These are phyloP conservation scores for Penicillium hesseltinei DNA, from an alignment of 2,329 filamentous ascomycete genomes.

Conservation along the genomic window DNA sequence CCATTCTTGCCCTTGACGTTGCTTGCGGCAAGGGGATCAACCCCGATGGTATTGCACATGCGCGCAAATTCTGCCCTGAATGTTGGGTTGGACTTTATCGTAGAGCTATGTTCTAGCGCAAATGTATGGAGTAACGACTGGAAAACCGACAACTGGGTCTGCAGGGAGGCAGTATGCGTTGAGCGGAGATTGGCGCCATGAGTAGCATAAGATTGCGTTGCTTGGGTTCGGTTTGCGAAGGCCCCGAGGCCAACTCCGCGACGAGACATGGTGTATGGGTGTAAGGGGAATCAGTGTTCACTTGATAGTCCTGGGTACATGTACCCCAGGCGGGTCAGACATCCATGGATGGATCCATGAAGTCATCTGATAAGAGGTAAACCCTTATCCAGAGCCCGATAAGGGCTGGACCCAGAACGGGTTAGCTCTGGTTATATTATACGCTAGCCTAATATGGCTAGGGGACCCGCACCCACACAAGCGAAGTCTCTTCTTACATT, in stretches of 20 bases:
- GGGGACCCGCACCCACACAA: slow-evolving; percentile 35
- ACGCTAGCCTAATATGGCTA: slow-evolving; percentile 19
- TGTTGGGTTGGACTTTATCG: slow-evolving; percentile 90
- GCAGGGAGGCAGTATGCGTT: slow-evolving; percentile 78
- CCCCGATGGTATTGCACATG: slow-evolving; percentile 96
- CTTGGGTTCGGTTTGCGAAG: slow-evolving; percentile 80
- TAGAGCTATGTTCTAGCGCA: slow-evolving; percentile 87
- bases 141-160: slow-evolving; percentile 93
- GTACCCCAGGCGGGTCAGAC: not conserved
- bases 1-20: slow-evolving; percentile 52
- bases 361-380: slow-evolving; percentile 25
- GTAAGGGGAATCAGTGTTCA: not conserved
- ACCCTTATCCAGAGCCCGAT: slow-evolving; percentile 20
- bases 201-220: slow-evolving; percentile 82
- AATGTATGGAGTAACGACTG: slow-evolving; percentile 94
- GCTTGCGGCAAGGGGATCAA: slow-evolving; percentile 82
- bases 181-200: slow-evolving; percentile 86
- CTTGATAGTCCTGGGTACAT: not conserved
- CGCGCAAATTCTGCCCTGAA: slow-evolving; percentile 97
- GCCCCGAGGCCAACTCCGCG: slow-evolving; percentile 82
- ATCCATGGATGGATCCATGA: slow-evolving; percentile 12
- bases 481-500: slow-evolving; percentile 26
- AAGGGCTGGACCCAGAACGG: slow-evolving; percentile 11
- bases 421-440: not conserved
- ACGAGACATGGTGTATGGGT: slow-evolving; percentile 41